phyloP scores from a whole-genome alignment of 257 asterid genomes.

The Plantago ovata region DNA sequence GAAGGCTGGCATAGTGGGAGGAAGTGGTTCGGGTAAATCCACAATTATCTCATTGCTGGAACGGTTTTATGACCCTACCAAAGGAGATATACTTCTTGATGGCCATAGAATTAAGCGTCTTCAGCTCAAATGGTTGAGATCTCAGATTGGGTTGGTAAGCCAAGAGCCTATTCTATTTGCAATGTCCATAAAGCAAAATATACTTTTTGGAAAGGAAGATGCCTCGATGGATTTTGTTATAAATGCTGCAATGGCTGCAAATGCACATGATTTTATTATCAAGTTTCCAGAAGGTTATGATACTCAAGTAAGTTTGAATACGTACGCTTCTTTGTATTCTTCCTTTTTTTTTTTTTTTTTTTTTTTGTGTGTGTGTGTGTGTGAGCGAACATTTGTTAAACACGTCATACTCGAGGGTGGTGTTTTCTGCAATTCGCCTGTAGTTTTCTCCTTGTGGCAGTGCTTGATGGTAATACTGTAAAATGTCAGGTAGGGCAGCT shows the following conservation, averaged over 20 bases:
- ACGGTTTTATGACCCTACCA: conserved; percentile 43
- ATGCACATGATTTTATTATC: conserved; percentile 44
- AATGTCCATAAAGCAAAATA: conserved; percentile 41
- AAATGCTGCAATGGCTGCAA: conserved; percentile 41
- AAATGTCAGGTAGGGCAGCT: conserved; percentile 44
- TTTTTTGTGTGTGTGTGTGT: too few relatives aligned
- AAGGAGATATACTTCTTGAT: conserved; percentile 49
- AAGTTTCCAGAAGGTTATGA: conserved; percentile 46
- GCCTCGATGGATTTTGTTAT: conserved; percentile 36
- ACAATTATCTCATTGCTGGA: conserved; percentile 44
- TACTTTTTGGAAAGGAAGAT: conserved; percentile 42
- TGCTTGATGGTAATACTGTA: background rate
- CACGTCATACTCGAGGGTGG: too few relatives aligned
- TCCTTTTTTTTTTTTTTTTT: too few relatives aligned
- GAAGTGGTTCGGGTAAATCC: conserved; percentile 42
- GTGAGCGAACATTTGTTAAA: too few relatives aligned
- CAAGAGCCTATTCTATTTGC: conserved; percentile 57
- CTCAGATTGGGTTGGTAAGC: conserved; percentile 50
- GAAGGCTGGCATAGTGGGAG: conserved; percentile 40
- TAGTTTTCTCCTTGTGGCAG: background rate
- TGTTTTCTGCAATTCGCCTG: too few relatives aligned
- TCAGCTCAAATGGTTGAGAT: conserved; percentile 45
- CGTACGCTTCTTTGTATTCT: too few relatives aligned
- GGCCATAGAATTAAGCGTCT: conserved; percentile 39
- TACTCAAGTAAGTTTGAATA: conserved; percentile 32